Conservation (phyloP, 768 basidiomycete genomes). For the Paxillus rubicundulus region DNA sequence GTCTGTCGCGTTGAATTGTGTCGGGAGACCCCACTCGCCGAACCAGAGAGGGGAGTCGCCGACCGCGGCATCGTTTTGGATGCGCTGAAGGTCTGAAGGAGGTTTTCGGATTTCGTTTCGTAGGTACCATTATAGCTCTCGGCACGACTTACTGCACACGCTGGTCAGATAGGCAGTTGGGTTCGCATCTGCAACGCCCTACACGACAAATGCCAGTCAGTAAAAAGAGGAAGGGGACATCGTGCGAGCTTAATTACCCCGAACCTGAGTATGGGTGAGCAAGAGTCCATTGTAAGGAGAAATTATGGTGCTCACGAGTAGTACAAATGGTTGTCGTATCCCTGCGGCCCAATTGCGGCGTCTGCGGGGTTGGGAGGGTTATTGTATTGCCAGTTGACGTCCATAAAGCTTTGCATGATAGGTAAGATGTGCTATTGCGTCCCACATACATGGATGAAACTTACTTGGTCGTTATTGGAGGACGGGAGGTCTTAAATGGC, state of each 20-base stretch:
- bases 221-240: neutral
- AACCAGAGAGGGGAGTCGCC: slow-evolving; percentile 51
- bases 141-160: slow-evolving; percentile 60
- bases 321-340: slow-evolving; percentile 79
- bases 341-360: slow-evolving; percentile 65
- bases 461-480: slow-evolving; percentile 40
- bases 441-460: slow-evolving; percentile 3
- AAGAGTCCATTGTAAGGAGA: neutral
- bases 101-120: neutral
- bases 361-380: slow-evolving; percentile 69
- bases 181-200: slow-evolving; percentile 71
- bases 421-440: slow-evolving; percentile 4
- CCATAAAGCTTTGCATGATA: slow-evolving; percentile 66
- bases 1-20: slow-evolving; percentile 60
- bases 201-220: slow-evolving; percentile 4
- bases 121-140: neutral
- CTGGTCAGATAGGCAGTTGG: slow-evolving; percentile 61
- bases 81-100: slow-evolving; percentile 54
- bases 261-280: slow-evolving; percentile 39
- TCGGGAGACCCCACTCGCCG: slow-evolving; percentile 62
- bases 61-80: slow-evolving; percentile 45
- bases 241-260: slow-evolving; percentile 42
- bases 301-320: slow-evolving; percentile 49
- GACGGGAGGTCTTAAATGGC: slow-evolving; percentile 13
- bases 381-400: slow-evolving; percentile 72